Evolutionary conservation across 192 early-diverging fungal genomes (phyloP).

Genomic region (Anaeromyces robustus): DNA sequence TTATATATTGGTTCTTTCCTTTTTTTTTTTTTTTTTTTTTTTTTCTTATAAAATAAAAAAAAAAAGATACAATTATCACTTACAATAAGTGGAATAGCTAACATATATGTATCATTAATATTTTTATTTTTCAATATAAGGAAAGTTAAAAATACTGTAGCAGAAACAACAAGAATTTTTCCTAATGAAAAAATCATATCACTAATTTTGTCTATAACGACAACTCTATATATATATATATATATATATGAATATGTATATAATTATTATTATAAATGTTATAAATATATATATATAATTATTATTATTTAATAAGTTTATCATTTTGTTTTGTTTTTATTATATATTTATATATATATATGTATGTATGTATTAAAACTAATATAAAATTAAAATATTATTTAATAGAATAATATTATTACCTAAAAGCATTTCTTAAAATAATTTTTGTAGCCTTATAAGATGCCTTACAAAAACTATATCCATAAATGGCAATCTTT

Average conservation of each 20-base stretch:
- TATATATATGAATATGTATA: no score
- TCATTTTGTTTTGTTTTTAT: no score
- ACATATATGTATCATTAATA: background rate
- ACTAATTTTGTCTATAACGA: background rate
- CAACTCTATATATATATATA: background rate
- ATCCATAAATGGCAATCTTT: background rate
- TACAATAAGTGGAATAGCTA: background rate
- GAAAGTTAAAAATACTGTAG: background rate
- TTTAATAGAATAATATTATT: background rate
- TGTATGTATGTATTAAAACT: no score
- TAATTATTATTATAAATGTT: no score
- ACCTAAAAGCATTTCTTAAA: background rate
- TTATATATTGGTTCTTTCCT: no score
- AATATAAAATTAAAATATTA: no score
- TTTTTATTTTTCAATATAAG: background rate
- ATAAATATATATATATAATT: no score
- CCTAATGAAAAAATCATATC: background rate
- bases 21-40: no score
- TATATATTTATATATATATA: no score
- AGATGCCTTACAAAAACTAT: background rate
- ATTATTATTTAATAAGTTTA: no score
- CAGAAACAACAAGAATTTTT: background rate
- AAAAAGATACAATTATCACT: background rate
- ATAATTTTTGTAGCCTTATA: background rate
- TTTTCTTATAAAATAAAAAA: no score